A percentile compares a stretch with the other conserved stretches of the same genome.
Evolutionary conservation across 2,329 filamentous ascomycete species (phyloP).

Genomic region (Fusarium algeriense): DNA sequence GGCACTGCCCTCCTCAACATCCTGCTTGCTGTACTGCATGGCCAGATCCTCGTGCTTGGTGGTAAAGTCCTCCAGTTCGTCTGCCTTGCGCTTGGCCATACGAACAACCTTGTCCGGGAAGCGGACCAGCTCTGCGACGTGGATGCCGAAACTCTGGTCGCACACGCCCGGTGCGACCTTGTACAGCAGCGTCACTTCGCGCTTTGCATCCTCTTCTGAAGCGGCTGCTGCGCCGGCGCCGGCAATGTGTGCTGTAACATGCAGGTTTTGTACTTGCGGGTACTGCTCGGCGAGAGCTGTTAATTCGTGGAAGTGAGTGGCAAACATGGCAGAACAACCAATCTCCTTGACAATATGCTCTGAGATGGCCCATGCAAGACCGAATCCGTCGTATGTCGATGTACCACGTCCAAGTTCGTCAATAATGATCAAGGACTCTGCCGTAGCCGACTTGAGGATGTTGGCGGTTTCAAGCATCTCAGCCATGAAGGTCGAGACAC

Average conservation of each 20-base stretch:
- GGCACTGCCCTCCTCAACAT: conserved; percentile 89
- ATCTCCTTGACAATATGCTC: conserved; percentile 98
- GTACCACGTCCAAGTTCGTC: conserved; percentile 97
- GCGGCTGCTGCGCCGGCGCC: conserved; percentile 57
- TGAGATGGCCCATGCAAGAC: conserved; percentile 98
- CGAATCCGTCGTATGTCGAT: conserved; percentile 98
- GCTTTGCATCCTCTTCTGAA: conserved; percentile 61
- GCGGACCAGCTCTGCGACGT: conserved; percentile 95
- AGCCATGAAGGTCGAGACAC: conserved; percentile 98
- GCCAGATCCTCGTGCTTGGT: conserved; percentile 76
- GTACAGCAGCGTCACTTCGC: conserved; percentile 95
- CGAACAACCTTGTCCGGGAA: conserved; percentile 98
- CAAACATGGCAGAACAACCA: conserved; percentile 92
- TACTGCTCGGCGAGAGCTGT: conserved; percentile 90
- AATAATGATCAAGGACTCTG: conserved; percentile 97
- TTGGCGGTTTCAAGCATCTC: conserved; percentile 99
- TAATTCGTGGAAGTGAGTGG: conserved; percentile 98
- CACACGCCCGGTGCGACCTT: conserved; percentile 96
- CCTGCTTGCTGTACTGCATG: conserved; percentile 78
- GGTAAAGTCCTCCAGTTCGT: conserved; percentile 96
- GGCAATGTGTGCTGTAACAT: conserved; percentile 94
- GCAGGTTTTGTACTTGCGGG: conserved; percentile 89
- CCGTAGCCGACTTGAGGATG: conserved; percentile 95
- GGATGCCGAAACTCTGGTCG: conserved; percentile 98
- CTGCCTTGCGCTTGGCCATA: conserved; percentile 99